Base-by-base conservation (phyloP, 306 rosid species). In the Purshia tridentata region DNA sequence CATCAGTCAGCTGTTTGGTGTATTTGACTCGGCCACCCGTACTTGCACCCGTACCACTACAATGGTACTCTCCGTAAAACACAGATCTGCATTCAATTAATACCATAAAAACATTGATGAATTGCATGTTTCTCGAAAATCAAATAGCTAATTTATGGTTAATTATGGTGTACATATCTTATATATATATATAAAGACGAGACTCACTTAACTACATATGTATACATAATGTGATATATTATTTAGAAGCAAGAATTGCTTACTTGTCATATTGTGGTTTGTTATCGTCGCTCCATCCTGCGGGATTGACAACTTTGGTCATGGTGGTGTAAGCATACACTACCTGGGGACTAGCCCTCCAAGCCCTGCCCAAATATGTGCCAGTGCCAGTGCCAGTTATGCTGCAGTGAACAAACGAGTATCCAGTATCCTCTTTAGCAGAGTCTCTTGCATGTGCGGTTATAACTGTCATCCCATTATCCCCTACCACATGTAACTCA, bases 291-390 rank as follows among this genome's bases (percentile, higher is more conserved):
- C 72, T 80, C 97, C 96, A 89, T 0, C 87, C 88, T 13, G 0
- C n/a, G 0, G 87, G 66, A 0, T 54, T 35, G 2, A 91, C 18
- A 9, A 86, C 61, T 2, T 2, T 1, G 9, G 60, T 16, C 77
- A 91, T 69, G 10, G 37, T 15, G 0, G 81, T 52, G 67, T 87
- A 89, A 73, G 96, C 57, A 50, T 49, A 84, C 4, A 86, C 39
- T 23, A 77, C 85, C 68, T 55, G 78, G 3, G 90, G 75, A 9
- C 49, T 19, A 6, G 79, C 2, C 69, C 65, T 83, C 90, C 94
- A 89, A 5, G 91, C 83, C 73, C 96, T 78, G 0, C 86, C 96
- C 54, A 91, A 73, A 23, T 18, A 80, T 3, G 90, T 66, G 12
- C 67, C 73, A 0, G 0, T 37, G 0, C 81, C 84, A 0, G 72